Evolutionary conservation across 345 rosid species (phyloP).

Genomic region (Aegle marmelos): DNA sequence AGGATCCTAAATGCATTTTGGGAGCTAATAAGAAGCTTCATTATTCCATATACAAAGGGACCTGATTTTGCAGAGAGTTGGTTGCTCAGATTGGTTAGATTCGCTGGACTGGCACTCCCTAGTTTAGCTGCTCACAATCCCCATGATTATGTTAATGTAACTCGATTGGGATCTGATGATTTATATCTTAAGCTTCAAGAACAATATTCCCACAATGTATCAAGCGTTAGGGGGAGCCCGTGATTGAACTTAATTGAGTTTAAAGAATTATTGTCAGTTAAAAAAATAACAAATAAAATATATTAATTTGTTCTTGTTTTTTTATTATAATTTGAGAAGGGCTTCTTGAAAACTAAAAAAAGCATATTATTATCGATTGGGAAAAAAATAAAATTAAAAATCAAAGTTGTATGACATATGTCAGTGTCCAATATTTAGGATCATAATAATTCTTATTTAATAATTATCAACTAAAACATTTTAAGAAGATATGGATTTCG

Average conservation of each 20-base stretch:
- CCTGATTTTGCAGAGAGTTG: slow-evolving; percentile 39
- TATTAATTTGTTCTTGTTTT: not conserved
- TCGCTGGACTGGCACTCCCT: slow-evolving; percentile 32
- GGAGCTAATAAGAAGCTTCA: slow-evolving; percentile 47
- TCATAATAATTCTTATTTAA: too few relatives aligned
- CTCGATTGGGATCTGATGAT: slow-evolving; percentile 26
- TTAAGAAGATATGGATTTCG: too few relatives aligned
- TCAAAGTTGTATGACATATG: too few relatives aligned
- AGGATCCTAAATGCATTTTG: slow-evolving; percentile 29
- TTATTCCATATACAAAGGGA: slow-evolving; percentile 28
- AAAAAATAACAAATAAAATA: not conserved
- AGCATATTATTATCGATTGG: not conserved
- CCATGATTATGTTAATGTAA: slow-evolving; percentile 36
- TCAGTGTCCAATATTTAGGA: too few relatives aligned
- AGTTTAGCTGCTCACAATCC: slow-evolving; percentile 37
- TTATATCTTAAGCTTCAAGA: not conserved
- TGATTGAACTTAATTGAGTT: not conserved
- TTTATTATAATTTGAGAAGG: not conserved
- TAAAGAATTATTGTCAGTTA: not conserved
- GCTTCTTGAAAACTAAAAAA: not conserved
- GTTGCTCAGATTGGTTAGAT: slow-evolving; percentile 24
- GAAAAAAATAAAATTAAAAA: too few relatives aligned
- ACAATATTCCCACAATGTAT: not conserved
- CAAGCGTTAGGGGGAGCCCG: not conserved
- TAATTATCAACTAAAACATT: too few relatives aligned